Evolutionary conservation across 257 asterid species (phyloP).

Genomic region (Solanum ossicruentum): DNA sequence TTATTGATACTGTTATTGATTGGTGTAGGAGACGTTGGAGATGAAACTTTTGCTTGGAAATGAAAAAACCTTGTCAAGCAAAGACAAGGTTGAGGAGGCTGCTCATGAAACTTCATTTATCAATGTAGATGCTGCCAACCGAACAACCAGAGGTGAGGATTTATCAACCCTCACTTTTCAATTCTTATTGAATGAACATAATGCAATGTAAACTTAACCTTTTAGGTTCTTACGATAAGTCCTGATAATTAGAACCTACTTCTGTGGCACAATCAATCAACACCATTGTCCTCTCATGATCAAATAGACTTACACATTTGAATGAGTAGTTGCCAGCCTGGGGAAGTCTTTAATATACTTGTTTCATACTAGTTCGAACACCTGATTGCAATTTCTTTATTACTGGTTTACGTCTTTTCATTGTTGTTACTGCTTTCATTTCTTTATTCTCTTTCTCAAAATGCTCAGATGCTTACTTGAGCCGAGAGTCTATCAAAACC

Average conservation of each 20-base stretch:
- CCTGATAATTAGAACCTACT: background rate
- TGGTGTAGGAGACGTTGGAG: slow-evolving; percentile 41
- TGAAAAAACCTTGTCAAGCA: slow-evolving; percentile 30
- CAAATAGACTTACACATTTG: background rate
- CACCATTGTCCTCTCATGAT: background rate
- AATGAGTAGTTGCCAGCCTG: background rate
- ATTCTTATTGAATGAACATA: background rate
- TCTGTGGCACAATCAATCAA: background rate
- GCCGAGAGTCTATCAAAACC: background rate
- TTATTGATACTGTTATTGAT: background rate
- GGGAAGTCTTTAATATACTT: background rate
- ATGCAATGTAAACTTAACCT: background rate
- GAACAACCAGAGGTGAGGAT: slow-evolving; percentile 38
- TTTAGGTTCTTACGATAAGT: background rate
- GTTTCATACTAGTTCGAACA: background rate
- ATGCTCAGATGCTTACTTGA: background rate
- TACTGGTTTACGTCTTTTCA: background rate
- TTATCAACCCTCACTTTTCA: background rate
- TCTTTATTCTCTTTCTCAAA: background rate
- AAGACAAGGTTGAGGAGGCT: slow-evolving; percentile 41
- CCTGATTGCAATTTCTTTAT: background rate
- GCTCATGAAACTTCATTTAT: slow-evolving; percentile 23
- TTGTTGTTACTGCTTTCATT: background rate
- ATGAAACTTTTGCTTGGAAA: slow-evolving; percentile 23
- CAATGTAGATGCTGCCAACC: slow-evolving; percentile 29